Conservation (phyloP, 768 basidiomycete species). For the Boletales sp. region DNA sequence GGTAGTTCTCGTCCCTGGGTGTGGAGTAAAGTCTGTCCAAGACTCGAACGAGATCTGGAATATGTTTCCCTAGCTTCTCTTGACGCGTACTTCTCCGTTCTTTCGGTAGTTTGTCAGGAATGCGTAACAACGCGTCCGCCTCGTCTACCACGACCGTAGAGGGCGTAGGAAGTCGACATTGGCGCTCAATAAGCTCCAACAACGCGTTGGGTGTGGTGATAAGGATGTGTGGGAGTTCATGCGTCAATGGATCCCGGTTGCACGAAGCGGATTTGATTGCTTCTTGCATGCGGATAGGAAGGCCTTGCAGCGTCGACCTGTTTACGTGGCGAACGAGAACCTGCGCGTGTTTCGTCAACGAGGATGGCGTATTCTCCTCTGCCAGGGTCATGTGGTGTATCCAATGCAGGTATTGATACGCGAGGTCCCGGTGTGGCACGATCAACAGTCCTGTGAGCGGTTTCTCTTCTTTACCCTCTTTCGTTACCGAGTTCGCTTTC, state of each 20-base stretch:
- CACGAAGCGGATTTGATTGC: slow-evolving; percentile 23
- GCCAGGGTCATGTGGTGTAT: slow-evolving; percentile 46
- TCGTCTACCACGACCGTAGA: slow-evolving; percentile 71
- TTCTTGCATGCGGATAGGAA: slow-evolving; percentile 26
- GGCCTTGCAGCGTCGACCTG: slow-evolving; percentile 9
- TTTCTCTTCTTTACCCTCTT: slow-evolving; percentile 19
- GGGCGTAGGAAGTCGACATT: slow-evolving; percentile 46
- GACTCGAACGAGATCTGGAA: slow-evolving; percentile 54
- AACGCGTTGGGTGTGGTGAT: slow-evolving; percentile 71
- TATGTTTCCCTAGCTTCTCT: slow-evolving; percentile 48
- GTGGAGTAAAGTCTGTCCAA: slow-evolving; percentile 53
- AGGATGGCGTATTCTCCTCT: slow-evolving; percentile 27
- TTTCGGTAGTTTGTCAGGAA: slow-evolving; percentile 40
- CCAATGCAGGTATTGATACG: slow-evolving; percentile 65
- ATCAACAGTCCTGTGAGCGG: slow-evolving; percentile 55
- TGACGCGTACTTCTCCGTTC: slow-evolving; percentile 34
- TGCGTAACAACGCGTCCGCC: slow-evolving; percentile 66
- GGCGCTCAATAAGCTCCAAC: slow-evolving; percentile 48
- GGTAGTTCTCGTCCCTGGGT: slow-evolving; percentile 19
- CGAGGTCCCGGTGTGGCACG: slow-evolving; percentile 73
- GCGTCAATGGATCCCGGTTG: slow-evolving; percentile 37
- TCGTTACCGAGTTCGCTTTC: slow-evolving; percentile 10
- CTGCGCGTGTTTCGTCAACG: slow-evolving; percentile 48
- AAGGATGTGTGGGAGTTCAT: slow-evolving; percentile 58
- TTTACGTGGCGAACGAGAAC: slow-evolving; percentile 55